A percentile compares a stretch with the other conserved stretches of the same genome.
Evolutionary conservation across 371 early-diverging fungal genomes (phyloP).

Genomic region (Mucor saturninus): DNA sequence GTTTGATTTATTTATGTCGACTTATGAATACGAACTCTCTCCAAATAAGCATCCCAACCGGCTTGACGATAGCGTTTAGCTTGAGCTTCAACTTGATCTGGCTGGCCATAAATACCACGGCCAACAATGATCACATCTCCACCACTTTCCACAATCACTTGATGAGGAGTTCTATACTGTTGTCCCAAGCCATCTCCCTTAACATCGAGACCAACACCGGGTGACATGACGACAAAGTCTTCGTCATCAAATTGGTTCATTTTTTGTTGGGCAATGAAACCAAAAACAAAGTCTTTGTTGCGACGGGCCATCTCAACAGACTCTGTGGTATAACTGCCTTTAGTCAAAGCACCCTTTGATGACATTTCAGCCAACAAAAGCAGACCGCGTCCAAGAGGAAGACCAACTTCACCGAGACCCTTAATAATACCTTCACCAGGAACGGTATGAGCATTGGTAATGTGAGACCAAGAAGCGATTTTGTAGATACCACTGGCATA

Average conservation of each 20-base stretch:
- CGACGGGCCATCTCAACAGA: conserved; percentile 88
- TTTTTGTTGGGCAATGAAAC: conserved; percentile 88
- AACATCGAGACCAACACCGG: conserved; percentile 88
- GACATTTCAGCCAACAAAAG: conserved; percentile 97
- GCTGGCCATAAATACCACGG: conserved; percentile 90
- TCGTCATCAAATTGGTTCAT: conserved; percentile 69
- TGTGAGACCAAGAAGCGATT: conserved; percentile 94
- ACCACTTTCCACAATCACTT: conserved; percentile 83
- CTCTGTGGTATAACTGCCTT: conserved; percentile 80
- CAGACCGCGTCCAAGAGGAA: conserved; percentile 80
- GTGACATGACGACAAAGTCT: conserved; percentile 93
- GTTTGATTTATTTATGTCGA: conserved; percentile 10
- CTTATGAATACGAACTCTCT: conserved; percentile 46
- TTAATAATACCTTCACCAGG: conserved; percentile 96
- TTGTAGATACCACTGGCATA: conserved; percentile 89
- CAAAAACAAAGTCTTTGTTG: conserved; percentile 90
- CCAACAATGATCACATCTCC: conserved; percentile 98
- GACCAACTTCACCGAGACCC: conserved; percentile 87
- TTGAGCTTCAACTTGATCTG: conserved; percentile 69
- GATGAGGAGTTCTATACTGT: conserved; percentile 90
- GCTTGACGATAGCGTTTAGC: conserved; percentile 88
- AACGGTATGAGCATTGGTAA: conserved; percentile 92
- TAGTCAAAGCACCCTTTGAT: conserved; percentile 83
- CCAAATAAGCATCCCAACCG: conserved; percentile 94
- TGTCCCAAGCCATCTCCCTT: conserved; percentile 91